A percentile compares a stretch with the other conserved stretches of the same genome.
Evolutionary conservation across 441 rosid species (phyloP).

Genomic region (Arabidopsis hybrid): DNA sequence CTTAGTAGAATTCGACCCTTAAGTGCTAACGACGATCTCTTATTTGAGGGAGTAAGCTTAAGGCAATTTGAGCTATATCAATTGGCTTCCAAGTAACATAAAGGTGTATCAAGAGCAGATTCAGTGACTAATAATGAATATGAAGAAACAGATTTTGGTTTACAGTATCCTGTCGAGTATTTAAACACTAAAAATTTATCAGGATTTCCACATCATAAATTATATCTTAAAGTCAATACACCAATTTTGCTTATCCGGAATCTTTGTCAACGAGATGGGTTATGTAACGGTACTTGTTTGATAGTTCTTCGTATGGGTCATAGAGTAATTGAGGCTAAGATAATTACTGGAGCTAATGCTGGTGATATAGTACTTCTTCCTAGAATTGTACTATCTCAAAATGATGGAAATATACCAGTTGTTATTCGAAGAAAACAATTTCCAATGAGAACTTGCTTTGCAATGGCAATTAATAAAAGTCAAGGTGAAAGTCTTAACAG

Average conservation of each 20-base stretch:
- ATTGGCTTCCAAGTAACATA: not conserved
- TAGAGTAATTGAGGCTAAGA: not conserved
- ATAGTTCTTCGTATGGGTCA: not conserved
- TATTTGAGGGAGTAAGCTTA: too few relatives aligned
- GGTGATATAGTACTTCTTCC: not conserved
- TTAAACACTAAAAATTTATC: not conserved
- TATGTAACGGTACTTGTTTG: not conserved
- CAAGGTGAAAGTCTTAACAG: conserved; percentile 9
- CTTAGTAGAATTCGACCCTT: too few relatives aligned
- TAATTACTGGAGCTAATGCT: not conserved
- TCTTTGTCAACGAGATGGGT: conserved; percentile 4
- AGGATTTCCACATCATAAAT: not conserved
- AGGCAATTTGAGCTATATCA: too few relatives aligned
- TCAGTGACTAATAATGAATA: not conserved
- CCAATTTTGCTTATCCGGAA: not conserved
- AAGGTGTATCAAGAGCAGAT: not conserved
- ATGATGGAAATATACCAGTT: not conserved
- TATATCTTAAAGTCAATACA: not conserved
- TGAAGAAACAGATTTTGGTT: too few relatives aligned
- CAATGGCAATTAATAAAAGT: conserved; percentile 32
- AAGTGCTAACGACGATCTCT: too few relatives aligned
- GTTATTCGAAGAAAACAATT: conserved; percentile 4
- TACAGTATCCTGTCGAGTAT: not conserved
- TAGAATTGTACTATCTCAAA: not conserved
- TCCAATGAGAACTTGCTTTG: conserved; percentile 14